Evolutionary conservation across 179 eudicot species (phyloP), one percentile per base, ranked within the genome.

Genomic region (Beta lomatogona): DNA sequence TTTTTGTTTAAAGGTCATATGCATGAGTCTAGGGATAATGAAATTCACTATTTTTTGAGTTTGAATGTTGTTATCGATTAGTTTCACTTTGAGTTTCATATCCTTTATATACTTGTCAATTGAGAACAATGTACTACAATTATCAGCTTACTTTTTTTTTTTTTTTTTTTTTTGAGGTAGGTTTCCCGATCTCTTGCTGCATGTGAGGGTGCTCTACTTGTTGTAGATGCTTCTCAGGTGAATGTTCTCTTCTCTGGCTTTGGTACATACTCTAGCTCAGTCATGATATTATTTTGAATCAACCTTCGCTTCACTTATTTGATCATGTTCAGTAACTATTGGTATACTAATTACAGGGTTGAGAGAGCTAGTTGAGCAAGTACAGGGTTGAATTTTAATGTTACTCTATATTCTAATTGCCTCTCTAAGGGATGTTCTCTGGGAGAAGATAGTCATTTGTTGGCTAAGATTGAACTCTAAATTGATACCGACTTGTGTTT

Each of bases 141-240:
- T 36, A 36, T 36, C 41, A 36, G 41, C 41, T 36, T 8, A 74
- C 16, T 74, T 5, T 22, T 36, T 8, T 16, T 57, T 36, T 74
- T 5, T 22, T 36, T 8, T 16, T 57, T 36, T 9, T 16, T 31
- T 54, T 28, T 31, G 76, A 22, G 41, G 59, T 78, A 96, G 99
- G 99, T 96, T 82, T 96, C 99, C 57, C 97, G 99, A 74, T 96
- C 99, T 86, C 98, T 96, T 83, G 99, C 98, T 87, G 99, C 99
- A 67, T 96, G 99, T 83, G 99, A 96, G 86, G 98, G 98, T 82
- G 99, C 99, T 83, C 97, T 96, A 58, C 97, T 94, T 82, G 98
- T 96, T 83, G 97, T 96, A 58, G 98, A 95, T 80, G 93, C 97
- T 71, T 92, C 98, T 79, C 97, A 95, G 95, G 98, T 90, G 83